phyloP scores from a whole-genome alignment of 2,329 filamentous ascomycete genomes.

The Scortechinia acanthostroma region DNA sequence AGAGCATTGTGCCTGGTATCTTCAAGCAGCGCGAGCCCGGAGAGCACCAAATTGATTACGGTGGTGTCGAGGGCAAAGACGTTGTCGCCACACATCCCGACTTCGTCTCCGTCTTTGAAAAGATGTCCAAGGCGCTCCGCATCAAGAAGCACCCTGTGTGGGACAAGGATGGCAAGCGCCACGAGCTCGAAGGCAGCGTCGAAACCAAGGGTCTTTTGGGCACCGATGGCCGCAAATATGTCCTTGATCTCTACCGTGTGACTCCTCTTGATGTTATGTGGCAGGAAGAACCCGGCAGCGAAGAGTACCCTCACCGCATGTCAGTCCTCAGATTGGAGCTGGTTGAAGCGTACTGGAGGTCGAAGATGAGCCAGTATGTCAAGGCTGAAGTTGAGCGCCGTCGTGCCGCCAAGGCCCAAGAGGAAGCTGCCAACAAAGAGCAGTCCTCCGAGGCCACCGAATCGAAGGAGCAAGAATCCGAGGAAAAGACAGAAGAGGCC shows the following conservation, averaged over 20 bases:
- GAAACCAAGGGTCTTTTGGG: conserved; percentile 97
- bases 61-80: conserved; percentile 94
- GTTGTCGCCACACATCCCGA: conserved; percentile 83
- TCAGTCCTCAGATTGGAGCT: conserved; percentile 85
- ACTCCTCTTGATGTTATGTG: conserved; percentile 85
- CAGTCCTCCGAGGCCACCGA: too few species aligned
- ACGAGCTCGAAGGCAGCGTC: conserved; percentile 89
- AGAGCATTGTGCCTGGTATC: conserved; percentile 96
- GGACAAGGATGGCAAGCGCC: conserved; percentile 88
- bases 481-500: not conserved
- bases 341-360: conserved; percentile 76
- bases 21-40: conserved; percentile 97
- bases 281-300: conserved; percentile 68
- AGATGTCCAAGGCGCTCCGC: conserved; percentile 81
- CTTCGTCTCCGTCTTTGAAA: conserved; percentile 77
- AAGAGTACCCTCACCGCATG: conserved; percentile 88
- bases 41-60: conserved; percentile 98
- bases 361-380: conserved; percentile 84
- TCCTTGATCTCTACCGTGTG: conserved; percentile 91
- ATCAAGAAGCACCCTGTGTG: conserved; percentile 94
- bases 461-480: not conserved
- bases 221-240: conserved; percentile 92
- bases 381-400: conserved; percentile 65
- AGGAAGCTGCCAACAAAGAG: not conserved
- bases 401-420: conserved; percentile 14